Percentiles rank a stretch among this genome's conserved stretches.
Evolutionary conservation across 352 stramenopile species (phyloP).

Genomic region (Globisporangium radiosum): DNA sequence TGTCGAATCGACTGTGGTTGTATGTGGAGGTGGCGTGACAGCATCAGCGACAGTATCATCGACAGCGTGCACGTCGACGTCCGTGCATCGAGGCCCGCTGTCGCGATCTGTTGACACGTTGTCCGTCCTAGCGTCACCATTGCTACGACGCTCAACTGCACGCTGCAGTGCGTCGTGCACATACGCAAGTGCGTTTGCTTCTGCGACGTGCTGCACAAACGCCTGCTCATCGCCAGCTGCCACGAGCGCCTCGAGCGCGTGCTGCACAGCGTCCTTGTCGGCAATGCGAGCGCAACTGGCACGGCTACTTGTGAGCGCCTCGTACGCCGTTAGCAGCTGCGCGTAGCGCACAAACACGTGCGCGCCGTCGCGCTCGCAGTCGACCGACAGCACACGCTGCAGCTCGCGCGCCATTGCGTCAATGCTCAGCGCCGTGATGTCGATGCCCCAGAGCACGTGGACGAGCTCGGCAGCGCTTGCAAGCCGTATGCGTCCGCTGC

Average conservation of each 20-base stretch:
- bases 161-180: too few relatives aligned
- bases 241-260: constrained; percentile 21
- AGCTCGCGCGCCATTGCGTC: constrained; percentile 9
- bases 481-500: constrained; percentile 19
- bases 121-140: too few relatives aligned
- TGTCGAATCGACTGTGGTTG: not conserved
- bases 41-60: not conserved
- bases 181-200: constrained; percentile 19
- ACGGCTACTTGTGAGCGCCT: constrained; percentile 6
- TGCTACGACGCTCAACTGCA: too few relatives aligned
- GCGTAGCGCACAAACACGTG: constrained; percentile 20
- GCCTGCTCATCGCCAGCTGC: not conserved
- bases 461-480: constrained; percentile 21
- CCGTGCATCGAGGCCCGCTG: not conserved
- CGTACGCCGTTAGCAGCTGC: constrained; percentile 16
- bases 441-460: constrained; percentile 19
- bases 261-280: constrained; percentile 9
- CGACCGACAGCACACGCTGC: constrained; percentile 6
- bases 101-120: not conserved
- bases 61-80: constrained; percentile 4
- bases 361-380: constrained; percentile 14
- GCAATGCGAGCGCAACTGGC: too few relatives aligned
- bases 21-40: too few relatives aligned
- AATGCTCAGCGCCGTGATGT: constrained; percentile 2
- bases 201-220: constrained; percentile 2